These are phyloP conservation scores for Plectranthus barbatus DNA, from an alignment of 257 asterid genomes.

Conservation along the genomic window DNA sequence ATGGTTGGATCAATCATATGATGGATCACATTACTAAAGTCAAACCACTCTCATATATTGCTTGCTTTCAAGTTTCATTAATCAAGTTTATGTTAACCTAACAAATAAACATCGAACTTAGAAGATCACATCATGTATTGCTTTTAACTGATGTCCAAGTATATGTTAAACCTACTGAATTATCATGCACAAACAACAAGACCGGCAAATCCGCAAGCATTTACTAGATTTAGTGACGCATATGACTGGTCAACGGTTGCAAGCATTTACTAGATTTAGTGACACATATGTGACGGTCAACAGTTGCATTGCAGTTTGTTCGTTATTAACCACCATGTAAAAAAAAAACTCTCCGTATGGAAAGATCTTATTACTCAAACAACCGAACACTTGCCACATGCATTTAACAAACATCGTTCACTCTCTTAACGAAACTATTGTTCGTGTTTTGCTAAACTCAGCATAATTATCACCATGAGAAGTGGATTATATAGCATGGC, in stretches of 20 bases:
- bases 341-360: neutral
- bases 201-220: neutral
- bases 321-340: neutral
- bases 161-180: neutral
- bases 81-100: too few species aligned
- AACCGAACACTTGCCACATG: neutral
- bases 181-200: neutral
- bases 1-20: too few species aligned
- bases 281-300: neutral
- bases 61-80: too few species aligned
- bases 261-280: neutral
- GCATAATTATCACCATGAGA: neutral
- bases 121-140: too few species aligned
- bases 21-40: too few species aligned
- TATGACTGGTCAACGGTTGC: neutral
- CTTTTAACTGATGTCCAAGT: neutral
- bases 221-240: neutral
- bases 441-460: neutral
- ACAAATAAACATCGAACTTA: too few species aligned
- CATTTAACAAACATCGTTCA: neutral
- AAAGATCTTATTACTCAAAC: neutral
- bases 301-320: neutral
- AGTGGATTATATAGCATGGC: neutral
- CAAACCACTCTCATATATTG: too few species aligned
- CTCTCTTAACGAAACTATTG: neutral